Base-by-base conservation (phyloP, 805 yeast species). In the Monosporozyma aerobia region DNA sequence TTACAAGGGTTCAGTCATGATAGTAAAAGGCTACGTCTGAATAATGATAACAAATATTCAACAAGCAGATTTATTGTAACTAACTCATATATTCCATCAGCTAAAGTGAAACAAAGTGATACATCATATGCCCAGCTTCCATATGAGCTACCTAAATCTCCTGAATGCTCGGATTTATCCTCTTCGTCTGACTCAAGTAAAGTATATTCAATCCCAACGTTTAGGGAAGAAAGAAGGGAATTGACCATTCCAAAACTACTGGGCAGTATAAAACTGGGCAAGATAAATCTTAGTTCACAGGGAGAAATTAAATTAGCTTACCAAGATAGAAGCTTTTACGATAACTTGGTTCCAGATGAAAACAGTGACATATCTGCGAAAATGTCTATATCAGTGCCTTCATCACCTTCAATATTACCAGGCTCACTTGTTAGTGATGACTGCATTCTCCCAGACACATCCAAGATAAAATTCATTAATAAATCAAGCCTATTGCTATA, bases 141-240 rank as follows among this genome's bases (percentile, higher is more conserved):
- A 14, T 11, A 13, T 14, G 19, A 14, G 16, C n/a, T 35, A 35
- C 39, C 39, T 13, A 14, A 6, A 5, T 35, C 16, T 6, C n/a
- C 16, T 35, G 39, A 3, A 2, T 6, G 16, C 45, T 23, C 35
- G 23, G 16, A 27, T 29, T 3, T 22, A 10, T 30, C 53, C 11
- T 39, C 52, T 22, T 52, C 54, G 3, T 43, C 49, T 7, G 19
- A 19, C 2, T 46, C 52, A 30, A 60, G 59, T 41, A 55, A 56
- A 41, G 30, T 57, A 7, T 55, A 54, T 16, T 59, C 65, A 53
- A 73, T 77, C 61, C 82, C 81, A 40, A 77, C 81, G 22, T 69
- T 78, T 59, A 56, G 64, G 47, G 55, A 54, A 19, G 49, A 51
- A 32, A 47, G 51, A 16, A 47, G 50, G 1, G 47, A 54, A 9